Base-by-base conservation (phyloP, 768 basidiomycete species). In the Amanita muscaria region DNA sequence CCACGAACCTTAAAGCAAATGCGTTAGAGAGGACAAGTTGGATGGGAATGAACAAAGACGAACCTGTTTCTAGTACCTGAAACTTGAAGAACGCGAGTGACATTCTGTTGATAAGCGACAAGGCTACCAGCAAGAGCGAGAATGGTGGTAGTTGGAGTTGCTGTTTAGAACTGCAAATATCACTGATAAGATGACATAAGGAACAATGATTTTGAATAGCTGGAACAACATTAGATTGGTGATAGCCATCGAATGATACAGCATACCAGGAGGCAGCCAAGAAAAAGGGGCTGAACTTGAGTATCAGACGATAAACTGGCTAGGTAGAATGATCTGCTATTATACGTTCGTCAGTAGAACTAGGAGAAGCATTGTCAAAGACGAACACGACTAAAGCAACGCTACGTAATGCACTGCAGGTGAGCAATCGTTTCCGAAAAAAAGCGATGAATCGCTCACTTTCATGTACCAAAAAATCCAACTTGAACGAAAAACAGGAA, bases 251-350 rank as follows among this genome's bases (percentile, higher is more conserved):
- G n/a, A n/a, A n/a, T n/a, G n/a, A n/a, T n/a, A n/a, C n/a, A n/a
- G n/a, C n/a, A n/a, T n/a, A n/a, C n/a, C n/a, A n/a, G n/a, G n/a
- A n/a, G n/a, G n/a, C 58, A 0, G 81, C 72, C 89, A 90, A 90
- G 48, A 85, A 70, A 61, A 90, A 90, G 0, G 88, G 89, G 49
- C 73, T 84, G 59, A 92, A 92, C 40, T 88, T 73, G 1, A 88
- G 87, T 50, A 91, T 81, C 12, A 92, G 69, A 14, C 88, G 82
- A 54, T 89, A 91, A 5, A 91, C 88, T 2, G 89, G 88, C 88
- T 15, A 91, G 70, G 59, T 92, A 91, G 62, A 91, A 91, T 2
- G 85, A 87, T 14, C 78, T 82, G 36, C 22, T 23, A 4, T 5
- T 16, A 11, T 23, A 41, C 9, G 41, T 33, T 44, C 4, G 35